Percentiles rank a stretch among this genome's conserved stretches.
Conservation (phyloP, 257 asterid species). For the Phtheirospermum japonicum region DNA sequence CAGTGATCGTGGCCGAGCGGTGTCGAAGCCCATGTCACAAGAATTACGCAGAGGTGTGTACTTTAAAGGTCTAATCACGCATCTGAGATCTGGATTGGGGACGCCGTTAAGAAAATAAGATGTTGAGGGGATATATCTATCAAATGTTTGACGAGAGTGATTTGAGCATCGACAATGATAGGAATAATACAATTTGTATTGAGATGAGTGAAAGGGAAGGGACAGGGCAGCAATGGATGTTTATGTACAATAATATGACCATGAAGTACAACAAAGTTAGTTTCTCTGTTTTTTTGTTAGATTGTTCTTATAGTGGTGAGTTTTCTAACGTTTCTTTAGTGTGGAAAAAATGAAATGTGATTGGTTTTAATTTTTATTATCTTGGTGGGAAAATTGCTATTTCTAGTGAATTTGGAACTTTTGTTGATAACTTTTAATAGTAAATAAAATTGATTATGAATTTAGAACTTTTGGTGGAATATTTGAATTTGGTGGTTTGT, state of each 20-base stretch:
- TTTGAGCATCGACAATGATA: slow-evolving; percentile 18
- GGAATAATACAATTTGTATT: slow-evolving; percentile 23
- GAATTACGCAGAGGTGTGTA: slow-evolving; percentile 69
- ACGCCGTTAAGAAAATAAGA: slow-evolving; percentile 86
- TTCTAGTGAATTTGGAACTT: too few relatives aligned
- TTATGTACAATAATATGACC: slow-evolving; percentile 67
- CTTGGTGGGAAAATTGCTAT: too few relatives aligned
- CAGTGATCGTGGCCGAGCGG: slow-evolving; percentile 71
- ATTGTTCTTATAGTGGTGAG: slow-evolving; percentile 10
- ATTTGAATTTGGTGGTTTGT: too few relatives aligned
- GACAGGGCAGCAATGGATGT: slow-evolving; percentile 58
- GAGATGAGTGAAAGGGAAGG: slow-evolving; percentile 17
- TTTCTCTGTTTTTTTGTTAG: slow-evolving; percentile 45
- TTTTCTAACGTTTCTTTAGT: background rate
- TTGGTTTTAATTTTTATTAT: too few relatives aligned
- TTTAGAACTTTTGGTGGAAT: slow-evolving; percentile 11
- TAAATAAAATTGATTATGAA: slow-evolving; percentile 2
- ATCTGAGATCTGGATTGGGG: slow-evolving; percentile 63
- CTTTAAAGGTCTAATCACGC: slow-evolving; percentile 53
- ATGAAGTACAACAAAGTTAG: slow-evolving; percentile 44
- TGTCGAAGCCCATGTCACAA: slow-evolving; percentile 29
- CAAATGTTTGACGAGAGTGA: slow-evolving; percentile 62
- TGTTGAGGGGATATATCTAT: slow-evolving; percentile 52
- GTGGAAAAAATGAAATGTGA: too few relatives aligned
- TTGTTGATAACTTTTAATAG: background rate